Evolutionary conservation across 2,329 filamentous ascomycete genomes (phyloP).

Genomic region (Neurospora crassa): DNA sequence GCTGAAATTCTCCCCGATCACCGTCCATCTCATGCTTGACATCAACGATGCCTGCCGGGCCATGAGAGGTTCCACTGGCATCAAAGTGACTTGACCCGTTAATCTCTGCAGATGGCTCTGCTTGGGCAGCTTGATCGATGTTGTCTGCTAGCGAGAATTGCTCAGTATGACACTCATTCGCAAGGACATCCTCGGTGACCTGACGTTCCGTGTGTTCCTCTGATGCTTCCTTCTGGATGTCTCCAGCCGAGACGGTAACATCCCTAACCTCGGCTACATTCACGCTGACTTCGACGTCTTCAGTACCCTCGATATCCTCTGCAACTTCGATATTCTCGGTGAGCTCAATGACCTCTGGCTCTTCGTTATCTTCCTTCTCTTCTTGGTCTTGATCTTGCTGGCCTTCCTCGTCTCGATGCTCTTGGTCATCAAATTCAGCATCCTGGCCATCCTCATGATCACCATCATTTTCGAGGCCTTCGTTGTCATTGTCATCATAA

Average conservation of each 20-base stretch:
- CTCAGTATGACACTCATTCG: background rate
- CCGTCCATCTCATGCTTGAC: background rate
- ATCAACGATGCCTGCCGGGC: background rate
- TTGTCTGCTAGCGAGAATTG: background rate
- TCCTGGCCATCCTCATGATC: constrained; percentile 1
- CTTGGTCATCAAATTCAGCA: background rate
- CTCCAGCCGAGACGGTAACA: background rate
- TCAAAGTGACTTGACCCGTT: background rate
- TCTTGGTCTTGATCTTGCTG: constrained; percentile 14
- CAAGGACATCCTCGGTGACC: background rate
- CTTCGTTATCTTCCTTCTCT: background rate
- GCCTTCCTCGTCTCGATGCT: constrained; percentile 5
- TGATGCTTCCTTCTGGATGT: background rate
- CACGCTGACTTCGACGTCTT: constrained; percentile 7
- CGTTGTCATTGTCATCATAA: constrained; percentile 2
- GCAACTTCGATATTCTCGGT: background rate
- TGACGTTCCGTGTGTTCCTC: background rate
- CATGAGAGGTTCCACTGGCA: background rate
- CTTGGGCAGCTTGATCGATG: background rate
- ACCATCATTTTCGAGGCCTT: background rate
- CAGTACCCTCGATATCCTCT: constrained; percentile 2
- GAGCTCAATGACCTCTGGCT: background rate
- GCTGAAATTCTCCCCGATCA: background rate
- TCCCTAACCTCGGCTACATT: background rate
- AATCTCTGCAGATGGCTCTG: background rate